Base-by-base conservation (phyloP, 169 alveolate genomes). In the Cyclospora cayetanensis region DNA sequence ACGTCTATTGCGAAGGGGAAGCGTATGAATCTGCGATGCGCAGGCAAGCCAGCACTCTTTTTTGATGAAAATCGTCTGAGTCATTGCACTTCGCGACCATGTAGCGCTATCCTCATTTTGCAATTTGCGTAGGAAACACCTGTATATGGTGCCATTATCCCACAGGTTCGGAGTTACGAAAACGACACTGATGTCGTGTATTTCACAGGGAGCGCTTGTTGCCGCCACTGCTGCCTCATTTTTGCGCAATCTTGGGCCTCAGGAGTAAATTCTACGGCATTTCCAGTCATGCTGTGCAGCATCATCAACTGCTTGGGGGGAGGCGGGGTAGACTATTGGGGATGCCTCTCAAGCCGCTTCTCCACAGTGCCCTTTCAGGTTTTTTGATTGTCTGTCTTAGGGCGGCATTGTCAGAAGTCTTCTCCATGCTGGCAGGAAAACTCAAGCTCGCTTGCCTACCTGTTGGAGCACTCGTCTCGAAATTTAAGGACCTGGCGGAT, bases 341-440 rank as follows among this genome's bases (percentile, higher is more conserved):
- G n/a, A n/a, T n/a, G n/a, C n/a, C n/a, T n/a, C n/a, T n/a, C n/a
- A n/a, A n/a, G n/a, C n/a, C n/a, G n/a, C n/a, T n/a, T n/a, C n/a
- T n/a, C n/a, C n/a, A n/a, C n/a, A n/a, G n/a, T n/a, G n/a, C n/a
- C n/a, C n/a, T n/a, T n/a, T 22, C 34, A 55, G 27, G 27, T 9
- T 55, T 52, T 52, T 80, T 29, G 53, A 63, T 22, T 9, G 65
- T 4, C 63, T 34, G 4, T 52, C 35, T 31, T 74, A 80, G 89
- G 89, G 89, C 89, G 72, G 89, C 89, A 35, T 27, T 80, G 18
- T 80, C 89, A 29, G 89, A 80, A 22, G 29, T 80, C 37, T 80
- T 70, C 20, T 80, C 35, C n/a, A 41, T 20, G 76, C 89, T 80
- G 52, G 89, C 89, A 39, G 74, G 74, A 39, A 80, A 52, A 50